phyloP scores from a whole-genome alignment of 495 filamentous ascomycete genomes.

The Aspergillus ellipticus region DNA sequence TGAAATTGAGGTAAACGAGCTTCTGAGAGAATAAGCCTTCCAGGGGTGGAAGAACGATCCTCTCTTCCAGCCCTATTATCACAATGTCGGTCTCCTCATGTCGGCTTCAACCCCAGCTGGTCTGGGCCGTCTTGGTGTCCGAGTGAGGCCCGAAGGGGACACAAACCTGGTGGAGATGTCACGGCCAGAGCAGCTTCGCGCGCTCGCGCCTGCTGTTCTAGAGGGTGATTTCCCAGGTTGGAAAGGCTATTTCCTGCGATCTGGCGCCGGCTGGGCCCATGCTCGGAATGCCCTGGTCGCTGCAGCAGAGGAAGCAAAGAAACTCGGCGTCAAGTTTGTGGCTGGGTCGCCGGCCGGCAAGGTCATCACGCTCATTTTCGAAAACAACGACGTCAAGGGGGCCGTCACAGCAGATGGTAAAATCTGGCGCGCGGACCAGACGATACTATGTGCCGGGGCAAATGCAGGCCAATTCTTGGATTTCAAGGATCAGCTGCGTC shows the following conservation, averaged over 20 bases:
- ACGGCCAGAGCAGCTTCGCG: conserved; percentile 41
- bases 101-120: conserved; percentile 36
- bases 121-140: conserved; percentile 30
- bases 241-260: conserved; percentile 44
- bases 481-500: conserved; percentile 51
- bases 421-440: conserved; percentile 32
- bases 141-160: conserved; percentile 25
- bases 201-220: conserved; percentile 47
- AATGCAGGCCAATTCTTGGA: conserved; percentile 44
- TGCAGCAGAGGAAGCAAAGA: conserved; percentile 37
- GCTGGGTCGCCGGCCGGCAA: conserved; percentile 34
- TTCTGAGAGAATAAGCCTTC: conserved; percentile 30
- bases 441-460: conserved; percentile 49
- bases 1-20: conserved; percentile 28
- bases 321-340: conserved; percentile 44
- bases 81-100: conserved; percentile 46
- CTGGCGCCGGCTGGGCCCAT: conserved; percentile 49
- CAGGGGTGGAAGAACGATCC: conserved; percentile 47
- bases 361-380: conserved; percentile 30
- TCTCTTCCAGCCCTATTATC: conserved; percentile 47
- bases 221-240: conserved; percentile 48
- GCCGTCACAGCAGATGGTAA: conserved; percentile 33
- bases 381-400: conserved; percentile 33
- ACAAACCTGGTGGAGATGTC: conserved; percentile 25
- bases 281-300: conserved; percentile 43